These are phyloP conservation scores for Eutrema heterophyllum DNA, from an alignment of 345 rosid species.

Conservation along the genomic window DNA sequence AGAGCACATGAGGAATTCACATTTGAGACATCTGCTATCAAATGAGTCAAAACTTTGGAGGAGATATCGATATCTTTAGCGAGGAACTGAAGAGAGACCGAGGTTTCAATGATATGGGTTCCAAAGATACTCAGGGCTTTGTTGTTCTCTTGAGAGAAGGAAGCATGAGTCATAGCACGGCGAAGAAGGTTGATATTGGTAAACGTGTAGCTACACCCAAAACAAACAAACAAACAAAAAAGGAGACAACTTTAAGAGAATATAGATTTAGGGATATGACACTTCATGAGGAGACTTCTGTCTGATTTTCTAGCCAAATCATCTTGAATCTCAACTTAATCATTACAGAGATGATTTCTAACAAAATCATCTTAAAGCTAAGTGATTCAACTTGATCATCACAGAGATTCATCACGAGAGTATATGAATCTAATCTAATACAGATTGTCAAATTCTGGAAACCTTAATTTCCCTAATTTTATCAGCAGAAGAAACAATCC, in stretches of 20 bases:
- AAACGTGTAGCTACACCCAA: conserved; percentile 45
- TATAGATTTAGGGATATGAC: background rate
- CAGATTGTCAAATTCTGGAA: background rate
- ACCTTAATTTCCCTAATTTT: background rate
- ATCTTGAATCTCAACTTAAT: background rate
- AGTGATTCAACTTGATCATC: background rate
- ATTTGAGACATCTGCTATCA: conserved; percentile 37
- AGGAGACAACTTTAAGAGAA: background rate
- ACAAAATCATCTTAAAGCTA: background rate
- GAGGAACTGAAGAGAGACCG: conserved; percentile 38
- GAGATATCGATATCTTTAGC: conserved; percentile 46
- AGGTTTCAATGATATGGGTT: conserved; percentile 43
- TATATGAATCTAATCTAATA: background rate
- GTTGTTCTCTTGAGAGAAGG: conserved; percentile 66
- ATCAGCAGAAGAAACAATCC: background rate
- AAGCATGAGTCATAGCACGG: conserved; percentile 68
- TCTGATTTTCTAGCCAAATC: too few species aligned
- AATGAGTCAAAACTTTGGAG: conserved; percentile 39
- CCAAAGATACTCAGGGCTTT: conserved; percentile 59
- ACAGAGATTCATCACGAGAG: background rate
- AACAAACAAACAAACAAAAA: background rate
- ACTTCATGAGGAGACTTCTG: background rate
- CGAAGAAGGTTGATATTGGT: conserved; percentile 43
- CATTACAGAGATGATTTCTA: background rate
- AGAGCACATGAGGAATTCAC: conserved; percentile 52